phyloP scores from a whole-genome alignment of 306 rosid species.

The Castanospermum australe region DNA sequence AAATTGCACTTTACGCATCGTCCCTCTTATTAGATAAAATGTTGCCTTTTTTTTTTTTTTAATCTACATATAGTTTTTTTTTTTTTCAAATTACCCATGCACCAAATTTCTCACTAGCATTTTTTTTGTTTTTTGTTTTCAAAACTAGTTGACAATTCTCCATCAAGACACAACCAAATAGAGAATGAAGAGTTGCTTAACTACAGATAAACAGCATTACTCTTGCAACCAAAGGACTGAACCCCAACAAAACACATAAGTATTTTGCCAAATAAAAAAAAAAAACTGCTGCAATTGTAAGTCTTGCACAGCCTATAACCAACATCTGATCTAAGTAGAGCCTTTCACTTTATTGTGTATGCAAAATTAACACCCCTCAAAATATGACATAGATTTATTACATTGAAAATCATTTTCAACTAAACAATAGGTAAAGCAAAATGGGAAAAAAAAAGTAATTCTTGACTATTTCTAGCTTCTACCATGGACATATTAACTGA shows the following conservation, averaged over 20 bases:
- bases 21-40: too few relatives aligned
- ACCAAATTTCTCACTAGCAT: too few relatives aligned
- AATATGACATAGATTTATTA: slow-evolving; percentile 27
- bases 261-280: slow-evolving; percentile 29
- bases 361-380: slow-evolving; percentile 35
- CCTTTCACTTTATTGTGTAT: slow-evolving; percentile 30
- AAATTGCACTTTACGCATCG: too few relatives aligned
- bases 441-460: slow-evolving; percentile 14
- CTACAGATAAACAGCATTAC: slow-evolving; percentile 13
- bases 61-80: too few relatives aligned
- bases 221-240: slow-evolving; percentile 20
- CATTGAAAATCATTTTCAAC: slow-evolving; percentile 30
- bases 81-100: too few relatives aligned
- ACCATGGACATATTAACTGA: slow-evolving; percentile 25
- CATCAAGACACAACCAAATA: slow-evolving; percentile 13
- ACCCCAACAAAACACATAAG: slow-evolving; percentile 25
- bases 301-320: slow-evolving; percentile 17
- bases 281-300: slow-evolving; percentile 17
- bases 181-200: slow-evolving; percentile 1
- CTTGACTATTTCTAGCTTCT: slow-evolving; percentile 30
- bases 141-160: too few relatives aligned
- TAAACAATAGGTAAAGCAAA: slow-evolving; percentile 26
- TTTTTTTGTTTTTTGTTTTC: too few relatives aligned
- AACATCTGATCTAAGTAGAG: slow-evolving; percentile 32
- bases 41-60: too few relatives aligned